phyloP scores from a whole-genome alignment of 164 flowering plant genomes.

The Santalum album region DNA sequence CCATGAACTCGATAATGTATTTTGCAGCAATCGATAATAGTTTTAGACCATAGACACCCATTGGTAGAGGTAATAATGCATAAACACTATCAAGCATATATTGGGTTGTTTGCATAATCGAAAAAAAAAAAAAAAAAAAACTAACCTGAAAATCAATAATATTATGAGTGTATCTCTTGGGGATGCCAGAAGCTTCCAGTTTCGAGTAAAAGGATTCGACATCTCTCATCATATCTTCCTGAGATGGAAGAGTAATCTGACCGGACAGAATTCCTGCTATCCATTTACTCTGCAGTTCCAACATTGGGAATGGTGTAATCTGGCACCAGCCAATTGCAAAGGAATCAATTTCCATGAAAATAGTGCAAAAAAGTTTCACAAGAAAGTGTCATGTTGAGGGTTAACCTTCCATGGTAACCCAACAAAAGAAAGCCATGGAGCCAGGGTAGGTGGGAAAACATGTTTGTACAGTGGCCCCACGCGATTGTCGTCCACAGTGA shows the following conservation, averaged over 20 bases:
- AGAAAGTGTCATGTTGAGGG: background rate
- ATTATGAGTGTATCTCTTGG: slow-evolving; percentile 68
- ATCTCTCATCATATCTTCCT: slow-evolving; percentile 61
- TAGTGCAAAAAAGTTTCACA: too few relatives aligned
- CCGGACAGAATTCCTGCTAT: slow-evolving; percentile 70
- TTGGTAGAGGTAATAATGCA: too few relatives aligned
- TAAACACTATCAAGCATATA: too few relatives aligned
- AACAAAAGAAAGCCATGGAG: slow-evolving; percentile 79
- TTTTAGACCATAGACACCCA: too few relatives aligned
- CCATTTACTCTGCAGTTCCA: slow-evolving; percentile 84
- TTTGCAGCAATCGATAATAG: too few relatives aligned
- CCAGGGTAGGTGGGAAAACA: slow-evolving; percentile 67
- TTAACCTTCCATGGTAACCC: slow-evolving; percentile 77
- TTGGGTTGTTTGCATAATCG: too few relatives aligned
- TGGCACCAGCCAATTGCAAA: slow-evolving; percentile 14
- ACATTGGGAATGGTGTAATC: slow-evolving; percentile 68
- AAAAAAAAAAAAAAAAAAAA: background rate
- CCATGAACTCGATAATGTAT: too few relatives aligned
- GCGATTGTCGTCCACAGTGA: slow-evolving; percentile 73
- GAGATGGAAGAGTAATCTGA: slow-evolving; percentile 45
- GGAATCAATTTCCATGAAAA: too few relatives aligned
- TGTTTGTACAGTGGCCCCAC: slow-evolving; percentile 85
- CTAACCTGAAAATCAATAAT: slow-evolving; percentile 42
- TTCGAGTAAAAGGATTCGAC: slow-evolving; percentile 39
- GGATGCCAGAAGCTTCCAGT: slow-evolving; percentile 49